Base-by-base conservation (phyloP, 2,329 filamentous ascomycete genomes). In the Beauveria rudraprayagi region DNA sequence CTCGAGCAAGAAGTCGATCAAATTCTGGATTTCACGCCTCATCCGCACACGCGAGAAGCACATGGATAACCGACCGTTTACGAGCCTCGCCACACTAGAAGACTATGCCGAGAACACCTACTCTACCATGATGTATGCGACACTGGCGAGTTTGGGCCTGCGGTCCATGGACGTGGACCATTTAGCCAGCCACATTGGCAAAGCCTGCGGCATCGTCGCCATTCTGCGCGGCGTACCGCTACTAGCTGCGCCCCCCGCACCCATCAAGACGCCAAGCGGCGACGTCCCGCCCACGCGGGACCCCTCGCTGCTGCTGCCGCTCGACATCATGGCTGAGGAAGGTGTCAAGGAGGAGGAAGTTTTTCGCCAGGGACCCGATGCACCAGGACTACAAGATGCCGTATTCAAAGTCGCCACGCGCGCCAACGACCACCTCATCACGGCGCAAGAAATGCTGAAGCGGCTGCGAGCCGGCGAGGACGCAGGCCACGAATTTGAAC, bases 81-180 rank as follows among this genome's bases (percentile, higher is more conserved):
- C 89, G 0, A 88, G 77, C 54, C 73, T 97, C 51, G 80, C 83
- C 2, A 82, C 86, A 1, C 76, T 97, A 56, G 94, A 99, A 70
- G 87, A 85, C 52, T 97, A 97, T 70, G 91, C 91, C 1, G 94
- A 99, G 74, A 92, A 92, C 67, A 97, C 94, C 1, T 97, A 97
- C 75, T 92, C 92, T 19, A 96, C 91, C 0, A 79, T 97, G 50
- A 85, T 96, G 75, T 99, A 99, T 72, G 82, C 95, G 64, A 93
- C 89, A 0, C 77, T 97, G 43, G 91, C 91, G 19, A 81, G 88
- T 7, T 76, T 97, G 61, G 89, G 91, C 0, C 79, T 97, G 69
- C 84, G 86, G 10, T 95, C 90, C 1, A 81, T 96, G 68, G 88
- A 92, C 26, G 85, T 92, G 47, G 94, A 99, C 69, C 94, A 99